Evolutionary conservation across 1,139 yeast genomes (phyloP).

Genomic region (Martiniozyma asiatica): DNA sequence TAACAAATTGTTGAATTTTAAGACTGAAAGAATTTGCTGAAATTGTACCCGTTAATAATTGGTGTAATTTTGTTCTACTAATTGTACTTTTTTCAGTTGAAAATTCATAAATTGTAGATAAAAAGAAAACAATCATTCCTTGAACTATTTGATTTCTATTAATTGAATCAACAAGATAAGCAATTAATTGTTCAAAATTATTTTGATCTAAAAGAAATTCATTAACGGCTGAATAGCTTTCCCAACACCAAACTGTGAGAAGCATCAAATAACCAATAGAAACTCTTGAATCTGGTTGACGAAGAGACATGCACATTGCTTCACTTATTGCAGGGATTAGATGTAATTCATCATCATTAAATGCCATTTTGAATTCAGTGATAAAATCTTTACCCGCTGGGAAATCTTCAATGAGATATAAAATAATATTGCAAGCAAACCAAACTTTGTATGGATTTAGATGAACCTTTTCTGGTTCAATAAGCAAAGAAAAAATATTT

Average conservation of each 20-base stretch:
- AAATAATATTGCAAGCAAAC: conserved; percentile 66
- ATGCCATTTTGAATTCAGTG: conserved; percentile 28
- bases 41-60: conserved; percentile 51
- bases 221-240: conserved; percentile 62
- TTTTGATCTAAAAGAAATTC: conserved; percentile 65
- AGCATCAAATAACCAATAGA: conserved; percentile 72
- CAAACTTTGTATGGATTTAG: conserved; percentile 80
- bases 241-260: conserved; percentile 67
- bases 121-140: conserved; percentile 59
- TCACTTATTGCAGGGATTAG: conserved; percentile 75
- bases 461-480: conserved; percentile 71
- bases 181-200: conserved; percentile 52
- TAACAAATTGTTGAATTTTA: conserved; percentile 62
- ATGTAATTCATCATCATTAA: conserved; percentile 56
- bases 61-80: conserved; percentile 50
- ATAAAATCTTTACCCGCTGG: conserved; percentile 33
- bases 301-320: conserved; percentile 54
- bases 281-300: conserved; percentile 59
- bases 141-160: conserved; percentile 53
- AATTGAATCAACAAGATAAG: conserved; percentile 52
- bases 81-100: conserved; percentile 63
- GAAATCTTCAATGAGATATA: conserved; percentile 50
- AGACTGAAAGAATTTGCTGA: conserved; percentile 75
- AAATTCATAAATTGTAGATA: conserved; percentile 79
- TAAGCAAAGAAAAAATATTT: conserved; percentile 55